Conservation (phyloP, 2,329 filamentous ascomycete species). For the Cryphonectria radicalis region DNA sequence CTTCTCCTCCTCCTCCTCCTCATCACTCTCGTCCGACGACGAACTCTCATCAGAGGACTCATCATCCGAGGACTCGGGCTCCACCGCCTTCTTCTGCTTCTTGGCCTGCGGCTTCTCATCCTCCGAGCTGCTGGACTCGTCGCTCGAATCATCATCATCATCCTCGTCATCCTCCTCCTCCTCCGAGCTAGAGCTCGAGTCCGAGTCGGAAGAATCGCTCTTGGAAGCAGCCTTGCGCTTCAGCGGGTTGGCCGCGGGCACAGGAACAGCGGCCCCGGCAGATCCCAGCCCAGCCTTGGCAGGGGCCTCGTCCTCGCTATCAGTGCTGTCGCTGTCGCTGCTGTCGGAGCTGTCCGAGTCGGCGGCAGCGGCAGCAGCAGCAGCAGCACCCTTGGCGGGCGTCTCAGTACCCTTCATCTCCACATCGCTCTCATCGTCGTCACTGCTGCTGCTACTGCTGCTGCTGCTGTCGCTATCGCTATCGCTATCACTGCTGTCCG, state of each 20-base stretch:
- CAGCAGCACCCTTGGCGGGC: slow-evolving; percentile 35
- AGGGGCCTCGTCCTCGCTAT: slow-evolving; percentile 33
- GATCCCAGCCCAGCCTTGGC: slow-evolving; percentile 33
- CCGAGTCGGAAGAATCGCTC: slow-evolving; percentile 44
- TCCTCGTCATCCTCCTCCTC: slow-evolving; percentile 15
- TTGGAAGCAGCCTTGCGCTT: slow-evolving; percentile 59
- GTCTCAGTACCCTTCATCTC: slow-evolving; percentile 50
- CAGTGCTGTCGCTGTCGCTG: slow-evolving; percentile 36
- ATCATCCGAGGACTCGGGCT: slow-evolving; percentile 38
- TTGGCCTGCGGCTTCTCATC: slow-evolving; percentile 54
- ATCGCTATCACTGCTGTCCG: slow-evolving; percentile 36
- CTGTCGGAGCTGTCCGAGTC: slow-evolving; percentile 41
- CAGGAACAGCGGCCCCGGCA: slow-evolving; percentile 34
- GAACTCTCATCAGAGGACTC: slow-evolving; percentile 38
- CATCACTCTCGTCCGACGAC: slow-evolving; percentile 26
- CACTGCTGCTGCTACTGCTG: slow-evolving; percentile 38
- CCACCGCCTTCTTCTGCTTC: slow-evolving; percentile 52
- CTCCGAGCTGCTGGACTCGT: slow-evolving; percentile 48
- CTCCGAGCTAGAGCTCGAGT: slow-evolving; percentile 37
- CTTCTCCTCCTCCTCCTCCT: slow-evolving; percentile 6
- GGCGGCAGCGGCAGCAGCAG: slow-evolving; percentile 31
- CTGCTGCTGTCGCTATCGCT: slow-evolving; percentile 29
- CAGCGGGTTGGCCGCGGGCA: slow-evolving; percentile 44
- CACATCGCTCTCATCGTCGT: slow-evolving; percentile 43
- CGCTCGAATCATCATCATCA: slow-evolving; percentile 31